phyloP scores from a whole-genome alignment of 2,329 filamentous ascomycete species.

The Stromatinia cepivora region DNA sequence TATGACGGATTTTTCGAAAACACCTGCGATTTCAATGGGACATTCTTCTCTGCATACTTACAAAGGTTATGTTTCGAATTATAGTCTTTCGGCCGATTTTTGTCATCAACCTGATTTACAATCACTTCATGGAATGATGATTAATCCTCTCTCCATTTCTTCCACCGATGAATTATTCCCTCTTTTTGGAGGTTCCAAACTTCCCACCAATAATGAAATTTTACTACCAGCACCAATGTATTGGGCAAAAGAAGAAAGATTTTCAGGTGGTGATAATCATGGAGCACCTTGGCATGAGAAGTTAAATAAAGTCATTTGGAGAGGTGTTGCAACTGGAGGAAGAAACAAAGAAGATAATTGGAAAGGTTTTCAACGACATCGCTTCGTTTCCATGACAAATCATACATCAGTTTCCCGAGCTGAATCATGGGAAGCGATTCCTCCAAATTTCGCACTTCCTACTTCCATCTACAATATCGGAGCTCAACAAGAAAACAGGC shows the following conservation, averaged over 20 bases:
- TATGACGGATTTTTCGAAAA: conserved; percentile 47
- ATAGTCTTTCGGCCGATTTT: conserved; percentile 49
- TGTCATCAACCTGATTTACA: conserved; percentile 56
- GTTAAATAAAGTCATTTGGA: conserved; percentile 58
- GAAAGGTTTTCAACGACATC: conserved; percentile 57
- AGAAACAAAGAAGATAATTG: conserved; percentile 50
- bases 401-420: conserved; percentile 43
- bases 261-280: conserved; percentile 56
- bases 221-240: conserved; percentile 66
- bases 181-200: conserved; percentile 62
- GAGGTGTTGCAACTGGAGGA: conserved; percentile 65
- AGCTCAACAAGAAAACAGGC: conserved; percentile 46
- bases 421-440: conserved; percentile 39
- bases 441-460: conserved; percentile 57
- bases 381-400: conserved; percentile 57
- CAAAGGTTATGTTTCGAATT: conserved; percentile 45
- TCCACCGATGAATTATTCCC: conserved; percentile 57
- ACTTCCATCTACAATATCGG: conserved; percentile 49
- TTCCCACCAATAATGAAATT: conserved; percentile 63
- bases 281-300: conserved; percentile 60
- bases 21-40: conserved; percentile 52
- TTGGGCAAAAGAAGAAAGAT: conserved; percentile 58
- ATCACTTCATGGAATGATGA: conserved; percentile 55
- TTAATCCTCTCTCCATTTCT: conserved; percentile 52
- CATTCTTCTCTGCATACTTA: conserved; percentile 45